Evolutionary conservation across 208 protist genomes (phyloP), one percentile per base, ranked within the genome.

Genomic region (Acanthamoeba lenticulata): DNA sequence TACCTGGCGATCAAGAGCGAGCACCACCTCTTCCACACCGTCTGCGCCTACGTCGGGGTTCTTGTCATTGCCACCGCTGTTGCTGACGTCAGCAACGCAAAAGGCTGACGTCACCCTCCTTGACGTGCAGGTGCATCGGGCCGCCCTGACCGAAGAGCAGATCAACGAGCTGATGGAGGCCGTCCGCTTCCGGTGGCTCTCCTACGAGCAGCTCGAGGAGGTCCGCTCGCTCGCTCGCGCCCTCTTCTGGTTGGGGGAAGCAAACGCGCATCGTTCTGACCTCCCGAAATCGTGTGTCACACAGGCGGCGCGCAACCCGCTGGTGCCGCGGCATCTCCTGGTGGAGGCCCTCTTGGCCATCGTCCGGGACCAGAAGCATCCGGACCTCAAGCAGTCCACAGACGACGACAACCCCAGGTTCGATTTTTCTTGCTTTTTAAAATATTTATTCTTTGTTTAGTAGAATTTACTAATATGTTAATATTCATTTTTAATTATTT

Each of bases 291-390:
- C n/a, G n/a, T n/a, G n/a, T n/a, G n/a, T n/a, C n/a, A n/a, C n/a
- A 17, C 34, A 72, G 74, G 74, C 74, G 2, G 74, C 74, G 3
- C 74, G 42, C 36, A 83, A 83, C 42, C 2, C 74, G 42, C 49
- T 55, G 19, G 74, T 83, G 74, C 74, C 74, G 24, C 74, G 74
- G 38, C 74, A 83, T 21, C 74, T 83, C 6, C 40, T 83, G 40
- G 42, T 83, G 40, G 74, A 83, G 42, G 74, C 40, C 2, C 74
- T 83, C 3, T 38, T 72, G 62, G 62, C 62, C 5, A 72, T 72
- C 34, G n/a, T 72, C 15, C 62, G 62, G n/a, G 62, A 72, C 34
- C 62, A 72, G 62, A 72, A 72, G 62, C 15, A 72, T 29, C 62
- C 62, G 1, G 52, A 57, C 52, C 52, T 57, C 52, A 57, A 57